phyloP scores from a whole-genome alignment of 495 filamentous ascomycete genomes.

The Neurospora terricola region DNA sequence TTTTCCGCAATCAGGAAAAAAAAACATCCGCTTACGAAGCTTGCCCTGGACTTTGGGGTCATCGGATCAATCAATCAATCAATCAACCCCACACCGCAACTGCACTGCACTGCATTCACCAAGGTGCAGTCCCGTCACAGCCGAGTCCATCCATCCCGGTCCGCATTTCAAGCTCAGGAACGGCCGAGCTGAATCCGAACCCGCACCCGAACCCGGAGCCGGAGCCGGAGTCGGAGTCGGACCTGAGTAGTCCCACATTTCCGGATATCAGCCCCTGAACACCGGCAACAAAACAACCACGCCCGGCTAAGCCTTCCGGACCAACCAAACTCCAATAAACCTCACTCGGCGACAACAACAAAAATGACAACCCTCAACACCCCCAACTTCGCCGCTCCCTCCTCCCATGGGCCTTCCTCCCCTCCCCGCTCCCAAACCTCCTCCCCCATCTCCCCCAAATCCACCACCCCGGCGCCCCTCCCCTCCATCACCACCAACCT shows the following conservation, averaged over 20 bases:
- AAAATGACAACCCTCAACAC: neutral
- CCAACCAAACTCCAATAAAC: neutral
- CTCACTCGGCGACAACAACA: neutral
- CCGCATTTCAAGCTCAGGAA: neutral
- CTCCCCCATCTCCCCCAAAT: constrained; percentile 20
- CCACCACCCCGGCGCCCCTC: constrained; percentile 22
- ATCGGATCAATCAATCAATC: neutral
- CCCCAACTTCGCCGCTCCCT: constrained; percentile 8
- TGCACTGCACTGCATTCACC: neutral
- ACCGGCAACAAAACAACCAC: neutral
- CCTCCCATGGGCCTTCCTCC: constrained; percentile 21
- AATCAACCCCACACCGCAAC: neutral
- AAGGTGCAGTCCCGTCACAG: neutral
- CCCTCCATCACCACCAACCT: constrained; percentile 29
- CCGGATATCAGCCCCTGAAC: neutral
- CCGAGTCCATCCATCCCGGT: neutral
- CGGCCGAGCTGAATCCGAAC: neutral
- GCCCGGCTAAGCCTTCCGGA: neutral
- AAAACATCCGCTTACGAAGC: neutral
- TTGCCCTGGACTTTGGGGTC: neutral
- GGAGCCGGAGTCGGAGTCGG: neutral
- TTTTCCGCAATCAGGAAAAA: neutral
- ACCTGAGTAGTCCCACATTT: neutral
- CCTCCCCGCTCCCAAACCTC: constrained; percentile 22
- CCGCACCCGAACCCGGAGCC: neutral